Percentiles rank a stretch among this genome's conserved stretches.
Evolutionary conservation across 202 grass and related monocot genomes (phyloP).

Genomic region (Eragrostis tef): DNA sequence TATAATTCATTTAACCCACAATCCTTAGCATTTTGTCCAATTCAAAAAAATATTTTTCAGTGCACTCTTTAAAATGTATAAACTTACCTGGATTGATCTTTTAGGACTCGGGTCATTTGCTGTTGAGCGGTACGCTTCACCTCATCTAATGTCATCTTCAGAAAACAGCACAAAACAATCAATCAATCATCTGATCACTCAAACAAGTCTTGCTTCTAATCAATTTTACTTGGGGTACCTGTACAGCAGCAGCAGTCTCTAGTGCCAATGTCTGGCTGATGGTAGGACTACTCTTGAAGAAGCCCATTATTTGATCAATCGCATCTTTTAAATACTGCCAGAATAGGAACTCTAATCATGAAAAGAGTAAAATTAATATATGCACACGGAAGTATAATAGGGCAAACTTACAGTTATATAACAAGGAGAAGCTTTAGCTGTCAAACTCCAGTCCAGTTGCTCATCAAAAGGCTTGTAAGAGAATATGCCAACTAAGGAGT

Average conservation of each 20-base stretch:
- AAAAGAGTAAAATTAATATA: constrained; percentile 38
- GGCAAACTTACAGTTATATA: constrained; percentile 85
- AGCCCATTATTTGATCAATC: constrained; percentile 78
- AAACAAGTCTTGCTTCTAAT: constrained; percentile 40
- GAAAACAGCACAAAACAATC: constrained; percentile 31
- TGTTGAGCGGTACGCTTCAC: constrained; percentile 93
- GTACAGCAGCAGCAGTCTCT: constrained; percentile 92
- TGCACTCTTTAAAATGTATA: background rate
- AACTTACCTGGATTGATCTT: constrained; percentile 83
- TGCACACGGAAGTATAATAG: constrained; percentile 19
- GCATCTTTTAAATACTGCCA: constrained; percentile 91
- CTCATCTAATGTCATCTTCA: constrained; percentile 95
- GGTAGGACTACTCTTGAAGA: constrained; percentile 91
- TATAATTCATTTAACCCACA: background rate
- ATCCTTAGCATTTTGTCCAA: background rate
- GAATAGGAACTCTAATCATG: constrained; percentile 45
- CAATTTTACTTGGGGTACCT: constrained; percentile 59
- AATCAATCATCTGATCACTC: constrained; percentile 39
- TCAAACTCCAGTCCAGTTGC: constrained; percentile 94
- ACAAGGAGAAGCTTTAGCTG: constrained; percentile 92
- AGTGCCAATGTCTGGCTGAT: constrained; percentile 87
- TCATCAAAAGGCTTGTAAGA: constrained; percentile 90
- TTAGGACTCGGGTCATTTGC: constrained; percentile 79
- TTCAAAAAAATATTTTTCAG: constrained; percentile 9
- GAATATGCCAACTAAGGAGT: constrained; percentile 84